phyloP scores from a whole-genome alignment of 2,329 filamentous ascomycete species.

The Cladophialophora chaetospira region DNA sequence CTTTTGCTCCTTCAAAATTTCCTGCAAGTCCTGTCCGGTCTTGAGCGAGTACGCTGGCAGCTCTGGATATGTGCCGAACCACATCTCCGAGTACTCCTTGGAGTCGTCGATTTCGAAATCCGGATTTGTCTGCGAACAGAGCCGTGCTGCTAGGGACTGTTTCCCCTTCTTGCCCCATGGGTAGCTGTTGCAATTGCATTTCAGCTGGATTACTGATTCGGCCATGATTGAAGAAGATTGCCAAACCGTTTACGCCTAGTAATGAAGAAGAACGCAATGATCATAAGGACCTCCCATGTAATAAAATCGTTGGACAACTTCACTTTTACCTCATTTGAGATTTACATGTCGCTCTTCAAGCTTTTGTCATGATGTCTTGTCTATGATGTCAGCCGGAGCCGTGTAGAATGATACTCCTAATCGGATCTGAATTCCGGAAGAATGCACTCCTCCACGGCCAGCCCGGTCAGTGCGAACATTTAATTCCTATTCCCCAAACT shows the following conservation, averaged over 20 bases:
- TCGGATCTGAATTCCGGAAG: too few relatives aligned
- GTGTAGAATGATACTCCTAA: too few relatives aligned
- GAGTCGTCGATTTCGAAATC: conserved; percentile 66
- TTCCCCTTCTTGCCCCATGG: conserved; percentile 71
- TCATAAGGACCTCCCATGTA: not conserved
- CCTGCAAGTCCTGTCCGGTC: conserved; percentile 64
- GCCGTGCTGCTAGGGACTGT: conserved; percentile 64
- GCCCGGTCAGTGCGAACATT: too few relatives aligned
- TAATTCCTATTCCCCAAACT: too few relatives aligned
- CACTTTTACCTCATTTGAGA: not conserved
- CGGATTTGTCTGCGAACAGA: conserved; percentile 66
- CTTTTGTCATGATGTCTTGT: not conserved
- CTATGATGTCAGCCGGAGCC: conserved; percentile 11
- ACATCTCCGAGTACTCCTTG: conserved; percentile 68
- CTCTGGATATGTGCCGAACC: conserved; percentile 76
- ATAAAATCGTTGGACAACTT: not conserved
- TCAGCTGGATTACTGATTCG: conserved; percentile 35
- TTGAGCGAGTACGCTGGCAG: conserved; percentile 65
- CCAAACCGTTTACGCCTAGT: not conserved
- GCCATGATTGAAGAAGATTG: conserved; percentile 18
- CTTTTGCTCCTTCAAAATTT: conserved; percentile 64
- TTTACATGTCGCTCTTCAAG: too few relatives aligned
- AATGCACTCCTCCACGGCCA: too few relatives aligned
- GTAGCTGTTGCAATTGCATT: conserved; percentile 54
- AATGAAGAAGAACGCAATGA: not conserved